Conservation (phyloP, 2,329 filamentous ascomycete species). For the Verticillium nubilum region DNA sequence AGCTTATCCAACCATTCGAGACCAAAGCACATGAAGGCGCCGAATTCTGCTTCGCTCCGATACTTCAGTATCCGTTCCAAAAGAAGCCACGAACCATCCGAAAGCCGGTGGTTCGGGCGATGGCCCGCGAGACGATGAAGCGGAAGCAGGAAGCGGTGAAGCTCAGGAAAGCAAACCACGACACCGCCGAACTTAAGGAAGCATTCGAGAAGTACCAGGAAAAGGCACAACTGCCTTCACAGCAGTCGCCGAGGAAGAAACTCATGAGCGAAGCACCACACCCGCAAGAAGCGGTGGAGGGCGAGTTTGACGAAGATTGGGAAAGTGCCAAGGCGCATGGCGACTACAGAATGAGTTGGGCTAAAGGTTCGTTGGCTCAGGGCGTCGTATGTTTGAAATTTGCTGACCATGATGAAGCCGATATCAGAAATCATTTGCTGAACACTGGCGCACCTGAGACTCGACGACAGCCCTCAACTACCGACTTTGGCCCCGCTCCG, state of each 20-base stretch:
- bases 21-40: neutral
- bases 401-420: neutral
- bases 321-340: neutral
- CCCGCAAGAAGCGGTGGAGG: neutral
- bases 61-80: neutral
- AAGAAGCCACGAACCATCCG: neutral
- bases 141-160: neutral
- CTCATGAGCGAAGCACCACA: neutral
- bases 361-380: neutral
- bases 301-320: neutral
- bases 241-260: neutral
- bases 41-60: neutral
- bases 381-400: neutral
- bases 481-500: neutral
- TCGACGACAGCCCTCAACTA: neutral
- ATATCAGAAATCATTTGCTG: neutral
- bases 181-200: neutral
- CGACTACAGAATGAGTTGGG: neutral
- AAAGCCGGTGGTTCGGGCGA: neutral
- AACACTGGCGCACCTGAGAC: neutral
- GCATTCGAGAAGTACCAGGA: neutral
- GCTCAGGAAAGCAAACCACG: neutral
- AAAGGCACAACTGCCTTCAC: neutral
- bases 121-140: neutral
- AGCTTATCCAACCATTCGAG: neutral